Evolutionary conservation across 768 basidiomycete genomes (phyloP), one percentile per base, ranked within the genome.

Genomic region (Fistulinella prunicolor): DNA sequence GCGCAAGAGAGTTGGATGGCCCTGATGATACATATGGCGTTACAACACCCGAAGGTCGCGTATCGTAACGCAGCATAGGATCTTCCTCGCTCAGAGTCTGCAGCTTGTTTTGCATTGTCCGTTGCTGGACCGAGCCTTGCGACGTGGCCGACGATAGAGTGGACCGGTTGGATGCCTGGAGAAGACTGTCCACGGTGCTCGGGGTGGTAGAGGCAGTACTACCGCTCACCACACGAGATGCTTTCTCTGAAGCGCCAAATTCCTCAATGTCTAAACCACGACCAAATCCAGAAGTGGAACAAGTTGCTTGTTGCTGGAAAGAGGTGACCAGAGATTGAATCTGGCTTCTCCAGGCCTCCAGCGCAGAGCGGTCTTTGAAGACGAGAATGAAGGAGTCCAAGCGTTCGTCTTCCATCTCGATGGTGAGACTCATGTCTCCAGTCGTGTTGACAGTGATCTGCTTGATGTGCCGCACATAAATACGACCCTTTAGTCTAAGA

Each of bases 351-450:
- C 96, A 98, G 1, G 86, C 77, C 61, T 97, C 92, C 48, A 96
- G 77, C 2, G 86, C 86, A n/a, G 83, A 73, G 24, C 89, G 82
- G 46, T 98, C 91, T 62, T 86, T 88, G 79, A 96, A 99, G 59
- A 93, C 86, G 39, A 99, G 79, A 67, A 97, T 95, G 71, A 99
- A 98, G 42, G 88, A 89, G 52, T 96, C 94, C 46, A 96, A 73
- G 29, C 78, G 75, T 61, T 95, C 92, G 63, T 98, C 95, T 70
- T 94, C 91, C 94, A 99, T 97, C 59, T 92, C 87, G 61, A 99
- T 95, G 5, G 95, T 96, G 53, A 98, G 76, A 63, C 91, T 94
- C 72, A 96, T 78, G 66, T 95, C 94, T 28, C 85, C 85, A 9
- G 81, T 75, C 3, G 85, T 86, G 28, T 84, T 84, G 49, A 93